These are phyloP conservation scores for Kluyveromyces aestuarii DNA, from an alignment of 805 yeast species.

Conservation along the genomic window DNA sequence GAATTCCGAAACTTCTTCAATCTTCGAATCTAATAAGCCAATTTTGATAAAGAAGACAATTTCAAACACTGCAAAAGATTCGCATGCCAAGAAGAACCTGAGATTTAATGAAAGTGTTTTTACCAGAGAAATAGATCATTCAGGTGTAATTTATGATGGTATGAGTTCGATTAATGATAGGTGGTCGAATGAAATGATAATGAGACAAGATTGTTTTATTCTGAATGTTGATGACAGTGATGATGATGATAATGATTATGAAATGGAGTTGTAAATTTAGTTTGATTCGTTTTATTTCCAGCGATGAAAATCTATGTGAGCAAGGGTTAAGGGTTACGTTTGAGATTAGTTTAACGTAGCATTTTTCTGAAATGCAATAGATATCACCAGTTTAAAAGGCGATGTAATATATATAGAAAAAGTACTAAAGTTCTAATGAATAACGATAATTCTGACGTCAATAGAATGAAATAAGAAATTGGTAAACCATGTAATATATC, in stretches of 20 bases:
- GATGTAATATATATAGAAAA: background rate
- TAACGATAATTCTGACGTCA: background rate
- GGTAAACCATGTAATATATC: background rate
- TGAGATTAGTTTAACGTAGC: background rate
- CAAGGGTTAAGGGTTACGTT: background rate
- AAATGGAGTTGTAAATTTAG: conserved; percentile 1
- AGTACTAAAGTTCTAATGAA: background rate
- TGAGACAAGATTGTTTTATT: conserved; percentile 3
- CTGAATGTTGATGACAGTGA: background rate
- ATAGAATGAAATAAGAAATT: background rate
- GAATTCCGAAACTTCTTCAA: conserved; percentile 19
- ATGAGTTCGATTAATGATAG: conserved; percentile 2
- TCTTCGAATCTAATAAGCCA: conserved; percentile 17
- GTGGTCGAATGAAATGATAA: conserved; percentile 3
- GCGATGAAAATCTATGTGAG: too few relatives aligned
- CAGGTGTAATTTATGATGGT: conserved; percentile 14
- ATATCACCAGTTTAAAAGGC: background rate
- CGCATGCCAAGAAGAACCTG: conserved; percentile 5
- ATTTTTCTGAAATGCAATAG: background rate
- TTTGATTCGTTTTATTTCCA: too few relatives aligned
- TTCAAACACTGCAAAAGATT: background rate
- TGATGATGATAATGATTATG: conserved; percentile 1
- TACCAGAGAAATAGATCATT: conserved; percentile 19
- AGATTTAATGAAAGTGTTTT: conserved; percentile 18
- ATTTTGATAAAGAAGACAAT: background rate